Evolutionary conservation across 2,329 filamentous ascomycete genomes (phyloP).

Genomic region (Colletotrichum magnum): DNA sequence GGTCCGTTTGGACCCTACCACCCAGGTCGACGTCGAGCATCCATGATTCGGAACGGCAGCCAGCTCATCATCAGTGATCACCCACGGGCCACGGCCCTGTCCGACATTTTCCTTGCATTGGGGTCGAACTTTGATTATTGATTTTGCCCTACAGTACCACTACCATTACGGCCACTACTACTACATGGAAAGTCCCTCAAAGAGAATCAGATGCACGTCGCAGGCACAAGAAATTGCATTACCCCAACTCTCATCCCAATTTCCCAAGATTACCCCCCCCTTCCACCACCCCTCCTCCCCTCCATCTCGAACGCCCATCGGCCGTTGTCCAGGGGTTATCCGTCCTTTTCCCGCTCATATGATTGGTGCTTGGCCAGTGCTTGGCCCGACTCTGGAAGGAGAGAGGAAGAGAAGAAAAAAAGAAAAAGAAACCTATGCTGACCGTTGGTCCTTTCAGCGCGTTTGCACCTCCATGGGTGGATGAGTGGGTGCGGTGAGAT

Average conservation of each 20-base stretch:
- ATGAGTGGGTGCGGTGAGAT: not conserved
- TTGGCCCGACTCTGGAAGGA: slow-evolving; percentile 24
- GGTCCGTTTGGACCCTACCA: slow-evolving; percentile 3
- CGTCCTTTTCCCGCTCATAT: slow-evolving; percentile 16
- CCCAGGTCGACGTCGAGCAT: not conserved
- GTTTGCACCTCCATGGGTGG: not conserved
- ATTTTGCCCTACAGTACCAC: not conserved
- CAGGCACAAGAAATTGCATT: slow-evolving; percentile 33
- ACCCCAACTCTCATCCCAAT: slow-evolving; percentile 19
- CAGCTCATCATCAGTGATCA: not conserved
- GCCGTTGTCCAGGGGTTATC: slow-evolving; percentile 28
- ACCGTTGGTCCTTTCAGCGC: not conserved
- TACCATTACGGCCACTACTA: not conserved
- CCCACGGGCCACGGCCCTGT: not conserved
- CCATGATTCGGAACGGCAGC: not conserved
- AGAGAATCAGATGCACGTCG: slow-evolving; percentile 13
- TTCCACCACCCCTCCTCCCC: slow-evolving; percentile 9
- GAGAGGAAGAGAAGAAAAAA: no score
- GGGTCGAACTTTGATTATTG: not conserved
- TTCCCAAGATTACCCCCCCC: slow-evolving; percentile 23
- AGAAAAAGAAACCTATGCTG: not conserved
- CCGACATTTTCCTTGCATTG: not conserved
- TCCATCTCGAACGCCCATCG: not conserved
- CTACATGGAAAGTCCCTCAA: not conserved
- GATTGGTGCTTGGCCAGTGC: slow-evolving; percentile 36